Base-by-base conservation (phyloP, 768 basidiomycete genomes). In the Lactarius akahatsu region DNA sequence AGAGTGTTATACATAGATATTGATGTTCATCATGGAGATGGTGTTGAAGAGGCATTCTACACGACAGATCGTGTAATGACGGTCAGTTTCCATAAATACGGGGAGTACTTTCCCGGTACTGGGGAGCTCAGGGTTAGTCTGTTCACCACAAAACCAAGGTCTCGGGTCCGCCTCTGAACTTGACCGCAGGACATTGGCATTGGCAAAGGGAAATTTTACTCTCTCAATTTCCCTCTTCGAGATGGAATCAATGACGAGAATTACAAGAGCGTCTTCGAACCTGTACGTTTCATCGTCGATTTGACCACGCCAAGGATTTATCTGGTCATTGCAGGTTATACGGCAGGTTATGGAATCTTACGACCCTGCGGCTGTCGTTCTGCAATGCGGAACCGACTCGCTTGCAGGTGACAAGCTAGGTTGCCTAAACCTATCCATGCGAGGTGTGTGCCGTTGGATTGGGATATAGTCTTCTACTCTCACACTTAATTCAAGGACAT, bases 21-120 rank as follows among this genome's bases (percentile, higher is more conserved):
- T 65, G 97, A 99, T 74, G 93, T 97, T 1, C 97, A 99, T 75
- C 97, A 99, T 68, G 97, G 97, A 18, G 97, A 99, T 76, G 97
- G 97, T 52, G 97, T 99, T 28, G 97, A 99, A 75, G 97, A 99
- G 77, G 97, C 97, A 0, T 99, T 99, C 76, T 99, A 98, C 77
- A 96, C 95, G 4, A 98, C 97, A 26, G 96, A 99, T 75, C 85
- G 97, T 54, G 97, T 99, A 64, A 98, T 98, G 97, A 98, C 96
- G 0, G 89, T 89, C 73, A 95, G 92, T 72, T 97, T 98, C 78
- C 97, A 99, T 76, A 98, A 98, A 77, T 99, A 98, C 70, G 97
- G 97, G 40, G 97, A 99, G 77, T 99, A 91, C 77, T 99, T 99
- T 77, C 97, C 97, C 32, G 97, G 97, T 50, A 99, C 97, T 7